Evolutionary conservation across 306 rosid species (phyloP), one percentile per base, ranked within the genome.

Genomic region (Cicer pinnatifidum): DNA sequence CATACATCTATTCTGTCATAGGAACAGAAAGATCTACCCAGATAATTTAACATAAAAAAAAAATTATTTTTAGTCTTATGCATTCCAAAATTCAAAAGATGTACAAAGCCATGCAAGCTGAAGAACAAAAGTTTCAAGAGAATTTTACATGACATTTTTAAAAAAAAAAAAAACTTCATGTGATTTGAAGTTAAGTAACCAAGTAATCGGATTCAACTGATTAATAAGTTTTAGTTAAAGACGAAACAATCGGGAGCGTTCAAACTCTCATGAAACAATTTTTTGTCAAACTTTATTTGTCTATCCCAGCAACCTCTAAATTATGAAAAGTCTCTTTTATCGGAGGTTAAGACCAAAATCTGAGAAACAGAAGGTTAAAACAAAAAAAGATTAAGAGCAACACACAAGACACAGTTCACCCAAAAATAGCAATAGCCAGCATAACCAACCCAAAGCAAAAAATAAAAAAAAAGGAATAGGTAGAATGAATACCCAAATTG

Each of bases 401-500:
- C 5, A 16, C 6, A 8, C 20, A 13, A 39, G 15, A 13, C 37
- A 1, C 9, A 41, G 4, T 41, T 19, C 37, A 38, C 52, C 56
- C 23, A 54, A 28, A 20, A 73, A 73, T 58, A 64, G 56, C 39
- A 52, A 60, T 35, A 60, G 12, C 45, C 45, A 59, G 9, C 63
- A 57, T 8, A 57, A 0, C 8, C 13, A 63, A 65, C 35, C 50
- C 28, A 8, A 35, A 67, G 52, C 19, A 64, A 68, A 71, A 43
- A 77, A 7, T 1, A 53, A 33, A 54, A 33, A 54, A 37, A 9
- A 20, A 40, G 16, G 9, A 41, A 1, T 11, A 16, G 4, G 28
- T 9, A 19, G 50, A 64, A 50, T 50, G 15, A 12, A 15, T 6
- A 91, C 98, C 97, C 44, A 91, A 84, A 77, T 91, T 84, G 52